Conservation (phyloP, 371 early-diverging fungal genomes). For the Mortierella sp. region DNA sequence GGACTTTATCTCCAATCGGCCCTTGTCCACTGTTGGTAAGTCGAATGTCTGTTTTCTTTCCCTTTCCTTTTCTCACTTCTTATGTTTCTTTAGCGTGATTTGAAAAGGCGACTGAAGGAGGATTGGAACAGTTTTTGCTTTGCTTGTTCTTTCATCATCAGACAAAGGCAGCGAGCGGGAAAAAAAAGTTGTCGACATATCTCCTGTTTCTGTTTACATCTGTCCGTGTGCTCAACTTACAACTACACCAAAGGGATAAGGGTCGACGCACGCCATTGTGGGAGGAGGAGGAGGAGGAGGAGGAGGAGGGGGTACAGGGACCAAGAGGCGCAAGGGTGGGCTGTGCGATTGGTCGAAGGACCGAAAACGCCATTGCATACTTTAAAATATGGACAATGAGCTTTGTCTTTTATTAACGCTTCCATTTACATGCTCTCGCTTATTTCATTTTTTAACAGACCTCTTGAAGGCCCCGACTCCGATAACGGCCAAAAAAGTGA, state of each 20-base stretch:
- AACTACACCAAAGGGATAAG: not conserved
- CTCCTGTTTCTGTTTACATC: not conserved
- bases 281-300: not conserved
- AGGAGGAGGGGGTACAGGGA: not conserved
- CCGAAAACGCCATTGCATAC: not conserved
- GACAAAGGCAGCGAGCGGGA: not conserved
- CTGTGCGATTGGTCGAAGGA: conserved; percentile 10
- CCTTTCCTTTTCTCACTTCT: not conserved
- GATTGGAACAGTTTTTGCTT: not conserved
- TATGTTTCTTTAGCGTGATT: not conserved
- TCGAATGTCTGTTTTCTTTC: not conserved
- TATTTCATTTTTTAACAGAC: conserved; percentile 55
- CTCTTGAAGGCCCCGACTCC: conserved; percentile 77
- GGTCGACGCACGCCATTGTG: conserved; percentile 1
- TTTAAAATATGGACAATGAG: not conserved
- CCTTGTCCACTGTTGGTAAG: conserved; percentile 36
- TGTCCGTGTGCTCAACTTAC: not conserved
- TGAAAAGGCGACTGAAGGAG: conserved; percentile 5
- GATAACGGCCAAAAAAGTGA: conserved; percentile 88
- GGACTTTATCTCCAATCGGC: conserved; percentile 31
- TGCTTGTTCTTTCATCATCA: not conserved
- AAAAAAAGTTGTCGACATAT: not conserved
- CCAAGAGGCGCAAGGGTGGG: conserved; percentile 9
- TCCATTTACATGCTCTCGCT: not conserved
- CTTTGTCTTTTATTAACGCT: not conserved